Evolutionary conservation across 1,139 yeast genomes (phyloP).

Genomic region (Geotrichum phurueaensis): DNA sequence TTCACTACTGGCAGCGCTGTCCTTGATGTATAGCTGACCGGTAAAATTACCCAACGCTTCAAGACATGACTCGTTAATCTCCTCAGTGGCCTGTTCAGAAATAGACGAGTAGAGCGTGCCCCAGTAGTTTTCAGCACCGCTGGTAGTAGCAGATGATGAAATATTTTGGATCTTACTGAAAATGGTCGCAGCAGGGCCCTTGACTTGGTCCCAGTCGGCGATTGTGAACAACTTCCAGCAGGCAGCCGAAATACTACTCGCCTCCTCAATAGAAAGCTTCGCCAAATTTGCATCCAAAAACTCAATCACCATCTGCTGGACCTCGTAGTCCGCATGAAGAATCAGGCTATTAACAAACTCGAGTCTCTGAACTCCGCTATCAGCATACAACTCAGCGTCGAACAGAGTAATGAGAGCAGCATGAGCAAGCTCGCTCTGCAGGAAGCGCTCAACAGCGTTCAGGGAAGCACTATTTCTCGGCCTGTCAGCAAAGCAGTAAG

Average conservation of each 20-base stretch:
- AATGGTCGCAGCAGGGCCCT: constrained; percentile 40
- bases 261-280: constrained; percentile 12
- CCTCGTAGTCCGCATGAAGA: constrained; percentile 38
- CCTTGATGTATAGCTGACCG: constrained; percentile 21
- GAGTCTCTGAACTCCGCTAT: neutral
- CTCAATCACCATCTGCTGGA: constrained; percentile 43
- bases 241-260: constrained; percentile 26
- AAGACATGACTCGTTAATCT: constrained; percentile 43
- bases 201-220: constrained; percentile 41
- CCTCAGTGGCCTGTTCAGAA: constrained; percentile 38
- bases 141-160: constrained; percentile 11
- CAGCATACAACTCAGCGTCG: neutral
- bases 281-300: constrained; percentile 23
- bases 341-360: constrained; percentile 12
- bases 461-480: constrained; percentile 2
- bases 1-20: constrained; percentile 12
- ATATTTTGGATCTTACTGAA: constrained; percentile 31
- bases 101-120: constrained; percentile 29
- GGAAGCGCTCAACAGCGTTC: constrained; percentile 14
- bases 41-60: constrained; percentile 47
- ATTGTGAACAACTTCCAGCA: constrained; percentile 30
- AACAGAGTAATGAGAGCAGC: constrained; percentile 7
- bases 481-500: constrained; percentile 14
- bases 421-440: constrained; percentile 17
- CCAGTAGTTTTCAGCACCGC: constrained; percentile 22